phyloP scores from a whole-genome alignment of 257 asterid genomes.

The Jacaranda copaia region DNA sequence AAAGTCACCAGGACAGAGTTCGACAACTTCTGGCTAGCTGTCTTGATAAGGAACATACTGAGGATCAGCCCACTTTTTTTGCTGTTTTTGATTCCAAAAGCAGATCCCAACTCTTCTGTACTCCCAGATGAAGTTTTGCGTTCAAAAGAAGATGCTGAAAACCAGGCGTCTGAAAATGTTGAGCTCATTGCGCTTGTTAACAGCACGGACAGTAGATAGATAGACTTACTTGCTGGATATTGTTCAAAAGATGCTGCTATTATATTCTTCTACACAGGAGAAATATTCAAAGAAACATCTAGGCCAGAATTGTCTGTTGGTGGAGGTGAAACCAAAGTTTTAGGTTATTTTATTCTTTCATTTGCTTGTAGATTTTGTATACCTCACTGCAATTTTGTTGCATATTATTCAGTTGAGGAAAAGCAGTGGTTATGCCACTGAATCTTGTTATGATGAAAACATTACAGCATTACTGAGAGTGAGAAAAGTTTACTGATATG shows the following conservation, averaged over 20 bases:
- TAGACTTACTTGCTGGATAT: not conserved
- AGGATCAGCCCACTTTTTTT: conserved; percentile 68
- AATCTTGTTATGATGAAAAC: not conserved
- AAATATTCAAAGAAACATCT: not conserved
- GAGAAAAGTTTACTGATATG: not conserved
- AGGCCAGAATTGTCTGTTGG: not conserved
- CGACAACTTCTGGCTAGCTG: conserved; percentile 75
- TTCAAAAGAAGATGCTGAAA: conserved; percentile 48
- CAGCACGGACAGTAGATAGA: conserved; percentile 51
- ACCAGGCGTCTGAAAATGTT: conserved; percentile 50
- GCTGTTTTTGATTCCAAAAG: conserved; percentile 71
- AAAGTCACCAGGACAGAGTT: conserved; percentile 72
- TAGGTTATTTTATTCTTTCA: conserved; percentile 36
- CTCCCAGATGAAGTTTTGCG: conserved; percentile 55
- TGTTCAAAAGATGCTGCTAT: not conserved
- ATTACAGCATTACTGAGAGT: not conserved
- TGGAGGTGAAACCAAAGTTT: not conserved
- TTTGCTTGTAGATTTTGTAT: not conserved
- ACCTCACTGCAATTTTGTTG: conserved; percentile 29
- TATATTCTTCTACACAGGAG: too few relatives aligned
- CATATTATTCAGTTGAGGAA: not conserved
- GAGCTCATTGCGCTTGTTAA: conserved; percentile 83
- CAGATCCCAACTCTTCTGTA: conserved; percentile 62
- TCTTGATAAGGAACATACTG: conserved; percentile 66
- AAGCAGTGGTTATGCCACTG: conserved; percentile 1